Evolutionary conservation across 1,284 basidiomycete genomes (phyloP), one percentile per base, ranked within the genome.

Genomic region (Thelephora terrestris): DNA sequence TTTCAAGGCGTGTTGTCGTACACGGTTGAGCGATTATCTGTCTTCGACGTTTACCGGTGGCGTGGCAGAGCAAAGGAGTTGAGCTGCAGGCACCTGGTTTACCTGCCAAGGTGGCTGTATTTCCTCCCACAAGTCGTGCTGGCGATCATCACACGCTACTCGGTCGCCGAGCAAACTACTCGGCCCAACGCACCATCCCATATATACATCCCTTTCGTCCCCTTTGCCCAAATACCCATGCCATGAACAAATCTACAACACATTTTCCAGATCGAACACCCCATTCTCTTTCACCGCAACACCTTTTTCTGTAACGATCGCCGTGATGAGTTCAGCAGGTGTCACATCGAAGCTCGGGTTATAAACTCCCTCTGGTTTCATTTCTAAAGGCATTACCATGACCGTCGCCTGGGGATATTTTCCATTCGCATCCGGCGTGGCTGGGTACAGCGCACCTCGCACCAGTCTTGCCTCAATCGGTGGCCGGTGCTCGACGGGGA

Each of bases 291-390:
- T 78, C 50, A 81, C 76, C 3, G 86, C 86, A 10, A 92, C 88
- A 10, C 91, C 90, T 59, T 85, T 91, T 68, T 93, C 90, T 4
- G 90, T 92, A 5, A 91, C 89, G 46, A 93, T 86, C n/a, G 86
- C 87, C 9, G 76, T 80, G 50, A 86, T 86, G 43, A 81, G 65
- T 53, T 88, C 83, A 1, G 91, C 88, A 1, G 92, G 91, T 0
- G 92, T 95, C 16, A 96, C 91, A 61, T 95, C 92, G 63, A 95
- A 96, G 53, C 85, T 88, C 3, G 92, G 91, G 64, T 95, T 96
- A 65, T 93, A 92, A 7, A 93, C 78, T 47, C 72, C 78, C 49
- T 74, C 67, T 18, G 16, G 39, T 23, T 42, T 25, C 16, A 87
- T 66, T 4, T 74, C 78, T 34, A 74, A 68, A 0, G 87, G 83